phyloP scores from a whole-genome alignment of 139 green algal species.

The Bryopsis sp. region DNA sequence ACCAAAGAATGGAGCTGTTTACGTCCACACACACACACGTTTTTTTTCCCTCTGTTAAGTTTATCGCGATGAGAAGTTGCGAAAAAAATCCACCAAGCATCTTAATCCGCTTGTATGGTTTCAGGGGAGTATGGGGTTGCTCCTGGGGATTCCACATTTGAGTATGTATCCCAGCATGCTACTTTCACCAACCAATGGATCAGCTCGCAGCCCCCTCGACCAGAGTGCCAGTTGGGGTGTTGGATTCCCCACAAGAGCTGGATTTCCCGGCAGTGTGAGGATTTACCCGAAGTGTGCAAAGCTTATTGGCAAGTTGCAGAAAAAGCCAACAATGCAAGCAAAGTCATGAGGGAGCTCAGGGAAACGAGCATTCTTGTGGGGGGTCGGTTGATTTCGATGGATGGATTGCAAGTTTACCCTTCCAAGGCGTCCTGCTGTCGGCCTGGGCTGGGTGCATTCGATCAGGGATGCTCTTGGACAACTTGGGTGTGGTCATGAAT shows the following conservation, averaged over 20 bases:
- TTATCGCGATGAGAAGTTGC: too few relatives aligned
- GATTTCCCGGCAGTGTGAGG: not conserved
- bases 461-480: not conserved
- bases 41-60: too few relatives aligned
- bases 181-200: not conserved
- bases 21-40: too few relatives aligned
- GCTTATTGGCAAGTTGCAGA: not conserved
- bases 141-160: slow-evolving; percentile 2
- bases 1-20: too few relatives aligned
- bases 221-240: not conserved
- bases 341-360: not conserved
- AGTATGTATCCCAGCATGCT: not conserved
- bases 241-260: not conserved
- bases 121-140: not conserved
- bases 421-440: not conserved
- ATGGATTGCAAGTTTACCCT: not conserved
- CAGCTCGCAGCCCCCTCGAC: not conserved
- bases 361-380: not conserved
- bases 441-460: not conserved
- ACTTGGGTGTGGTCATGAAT: too few relatives aligned
- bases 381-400: not conserved
- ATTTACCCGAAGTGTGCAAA: not conserved
- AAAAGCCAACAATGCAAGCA: not conserved
- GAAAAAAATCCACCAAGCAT: too few relatives aligned
- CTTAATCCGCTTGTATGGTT: not conserved